Percentiles rank a stretch among this genome's conserved stretches.
These are phyloP conservation scores for Solanum rostratum DNA, from an alignment of 257 asterid species.

Conservation along the genomic window DNA sequence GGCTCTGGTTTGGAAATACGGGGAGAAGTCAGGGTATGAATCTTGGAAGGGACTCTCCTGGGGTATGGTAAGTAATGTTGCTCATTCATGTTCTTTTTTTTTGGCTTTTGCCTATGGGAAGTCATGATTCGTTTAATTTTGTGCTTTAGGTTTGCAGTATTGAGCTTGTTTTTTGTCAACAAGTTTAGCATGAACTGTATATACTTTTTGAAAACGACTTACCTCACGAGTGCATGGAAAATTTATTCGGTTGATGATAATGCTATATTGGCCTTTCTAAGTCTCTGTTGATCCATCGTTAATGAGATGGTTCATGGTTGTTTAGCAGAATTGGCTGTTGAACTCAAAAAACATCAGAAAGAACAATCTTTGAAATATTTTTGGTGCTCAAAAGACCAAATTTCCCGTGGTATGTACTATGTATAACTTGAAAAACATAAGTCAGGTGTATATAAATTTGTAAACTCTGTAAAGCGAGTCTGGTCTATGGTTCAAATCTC, in stretches of 20 bases:
- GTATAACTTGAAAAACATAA: background rate
- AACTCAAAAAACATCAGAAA: background rate
- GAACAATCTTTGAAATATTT: background rate
- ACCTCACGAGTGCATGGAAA: background rate
- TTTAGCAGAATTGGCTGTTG: background rate
- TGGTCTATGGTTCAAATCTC: background rate
- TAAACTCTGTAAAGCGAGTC: background rate
- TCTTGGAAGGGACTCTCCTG: constrained; percentile 99
- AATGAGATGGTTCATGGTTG: background rate
- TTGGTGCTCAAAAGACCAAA: background rate
- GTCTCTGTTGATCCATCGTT: background rate
- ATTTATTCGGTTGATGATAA: background rate
- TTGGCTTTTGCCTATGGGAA: background rate
- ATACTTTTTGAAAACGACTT: background rate
- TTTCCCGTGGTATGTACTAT: background rate
- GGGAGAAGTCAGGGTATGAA: constrained; percentile 71
- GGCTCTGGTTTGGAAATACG: constrained; percentile 96
- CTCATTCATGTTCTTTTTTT: background rate
- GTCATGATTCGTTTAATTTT: background rate
- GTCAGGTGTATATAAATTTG: background rate
- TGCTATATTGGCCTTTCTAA: background rate
- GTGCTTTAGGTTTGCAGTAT: background rate
- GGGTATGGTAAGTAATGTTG: constrained; percentile 72
- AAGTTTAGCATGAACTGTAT: background rate
- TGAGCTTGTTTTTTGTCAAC: background rate